A percentile compares a stretch with the other conserved stretches of the same genome.
These are phyloP conservation scores for Lumnitzera racemosa DNA, from an alignment of 345 rosid genomes.

Conservation along the genomic window DNA sequence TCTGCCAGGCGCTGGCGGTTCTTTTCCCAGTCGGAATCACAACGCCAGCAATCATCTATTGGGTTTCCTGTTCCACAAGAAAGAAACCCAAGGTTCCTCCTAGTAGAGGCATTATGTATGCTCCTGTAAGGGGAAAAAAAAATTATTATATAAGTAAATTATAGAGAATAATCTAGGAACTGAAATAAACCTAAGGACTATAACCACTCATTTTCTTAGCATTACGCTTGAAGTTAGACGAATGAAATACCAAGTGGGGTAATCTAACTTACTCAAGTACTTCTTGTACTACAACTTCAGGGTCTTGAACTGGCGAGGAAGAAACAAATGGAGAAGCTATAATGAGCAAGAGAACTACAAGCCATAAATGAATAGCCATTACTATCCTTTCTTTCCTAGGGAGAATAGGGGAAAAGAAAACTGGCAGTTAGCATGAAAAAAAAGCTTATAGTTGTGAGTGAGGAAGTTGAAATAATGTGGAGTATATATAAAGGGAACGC, in stretches of 20 bases:
- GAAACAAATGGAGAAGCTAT: slow-evolving; percentile 2
- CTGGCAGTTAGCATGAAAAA: too few relatives aligned
- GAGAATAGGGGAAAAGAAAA: neutral
- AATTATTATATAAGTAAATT: neutral
- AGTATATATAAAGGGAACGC: too few relatives aligned
- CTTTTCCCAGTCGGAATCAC: slow-evolving; percentile 14
- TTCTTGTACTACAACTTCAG: slow-evolving; percentile 13
- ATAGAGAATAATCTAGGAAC: neutral
- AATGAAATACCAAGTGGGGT: neutral
- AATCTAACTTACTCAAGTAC: slow-evolving; percentile 13
- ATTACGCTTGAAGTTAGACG: neutral
- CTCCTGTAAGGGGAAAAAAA: slow-evolving; percentile 1
- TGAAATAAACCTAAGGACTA: too few relatives aligned
- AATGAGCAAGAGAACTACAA: neutral
- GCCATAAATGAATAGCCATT: slow-evolving; percentile 2
- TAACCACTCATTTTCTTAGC: too few relatives aligned
- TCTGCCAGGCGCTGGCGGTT: slow-evolving; percentile 13
- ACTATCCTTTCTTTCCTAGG: slow-evolving; percentile 1
- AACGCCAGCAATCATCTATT: slow-evolving; percentile 19
- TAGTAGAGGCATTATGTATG: slow-evolving; percentile 11
- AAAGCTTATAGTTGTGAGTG: too few relatives aligned
- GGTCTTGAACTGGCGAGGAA: slow-evolving; percentile 8
- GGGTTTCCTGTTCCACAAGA: slow-evolving; percentile 19
- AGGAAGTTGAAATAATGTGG: too few relatives aligned
- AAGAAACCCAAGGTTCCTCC: slow-evolving; percentile 15